Base-by-base conservation (phyloP, 2,329 filamentous ascomycete genomes). In the Sporothrix brunneoviolacea region DNA sequence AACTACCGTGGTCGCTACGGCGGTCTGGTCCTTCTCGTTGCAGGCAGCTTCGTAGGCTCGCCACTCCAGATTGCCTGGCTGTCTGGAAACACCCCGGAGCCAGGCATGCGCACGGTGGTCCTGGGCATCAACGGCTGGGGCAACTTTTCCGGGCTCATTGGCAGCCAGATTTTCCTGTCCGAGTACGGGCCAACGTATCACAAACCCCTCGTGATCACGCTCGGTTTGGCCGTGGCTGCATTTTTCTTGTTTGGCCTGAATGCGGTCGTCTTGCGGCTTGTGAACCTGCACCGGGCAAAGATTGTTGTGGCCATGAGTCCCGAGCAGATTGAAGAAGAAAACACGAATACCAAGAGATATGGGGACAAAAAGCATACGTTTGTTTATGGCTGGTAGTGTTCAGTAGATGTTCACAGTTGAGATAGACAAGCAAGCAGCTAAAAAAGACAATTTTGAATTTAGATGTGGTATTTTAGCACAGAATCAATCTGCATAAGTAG, bases 301-400 rank as follows among this genome's bases (percentile, higher is more conserved):
- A 52, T 52, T 27, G 42, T 52, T 21, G 43, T 43, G 3, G 13
- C 35, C 8, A 52, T 52, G 50, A 52, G 43, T 10, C 37, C 43
- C 3, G 50, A 52, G 43, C 32, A 52, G 37, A 52, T 52, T 18
- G 42, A 47, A 4, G 42, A 52, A 19, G 50, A 52, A 37, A 47
- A 47, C 27, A 28, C 33, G 4, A 42, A 27, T 19, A 37, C 37
- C 38, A 48, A 41, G 38, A 43, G 43, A 16, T 52, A 52, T 22
- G 50, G 42, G 12, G 50, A 52, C 43, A 52, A 52, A 30, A 52
- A 52, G 50, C 19, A 32, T 21, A 52, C 50, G 4, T 52, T 52
- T 42, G 43, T 52, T 3, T 52, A 52, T 30, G 50, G 50, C 15
- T 52, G 38, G 28, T 52, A 48, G 42, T n/a, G n/a, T n/a, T n/a